Percentiles rank a stretch among this genome's conserved stretches.
These are phyloP conservation scores for Pythium rhizo-oryzae DNA, from an alignment of 352 stramenopile genomes.

Conservation along the genomic window DNA sequence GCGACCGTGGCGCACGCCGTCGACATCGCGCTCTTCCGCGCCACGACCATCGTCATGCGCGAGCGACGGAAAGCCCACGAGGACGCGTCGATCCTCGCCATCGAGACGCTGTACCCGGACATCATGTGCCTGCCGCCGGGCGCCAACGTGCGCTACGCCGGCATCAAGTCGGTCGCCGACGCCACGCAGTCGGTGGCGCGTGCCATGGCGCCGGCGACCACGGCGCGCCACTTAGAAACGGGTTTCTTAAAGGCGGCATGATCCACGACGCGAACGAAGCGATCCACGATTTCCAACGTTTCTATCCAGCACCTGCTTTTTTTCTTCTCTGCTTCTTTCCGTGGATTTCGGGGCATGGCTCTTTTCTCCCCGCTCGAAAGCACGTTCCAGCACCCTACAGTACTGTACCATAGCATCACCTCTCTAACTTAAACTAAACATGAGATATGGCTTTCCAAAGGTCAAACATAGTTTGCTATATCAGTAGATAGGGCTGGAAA, in stretches of 20 bases:
- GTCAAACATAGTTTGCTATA: neutral
- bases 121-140: constrained; percentile 53
- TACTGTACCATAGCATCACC: constrained; percentile 5
- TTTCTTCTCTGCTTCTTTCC: neutral
- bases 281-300: constrained; percentile 1
- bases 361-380: neutral
- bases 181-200: neutral
- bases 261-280: neutral
- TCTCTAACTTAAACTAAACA: constrained; percentile 1
- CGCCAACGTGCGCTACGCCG: constrained; percentile 6
- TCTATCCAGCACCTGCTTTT: neutral
- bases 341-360: neutral
- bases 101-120: constrained; percentile 64
- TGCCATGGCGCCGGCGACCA: neutral
- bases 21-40: constrained; percentile 43
- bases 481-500: neutral
- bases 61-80: constrained; percentile 33
- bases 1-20: constrained; percentile 41
- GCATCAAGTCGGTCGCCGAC: constrained; percentile 1
- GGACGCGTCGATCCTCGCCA: constrained; percentile 56
- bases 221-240: constrained; percentile 23
- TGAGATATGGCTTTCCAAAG: neutral
- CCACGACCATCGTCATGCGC: constrained; percentile 30
- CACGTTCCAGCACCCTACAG: constrained; percentile 2
- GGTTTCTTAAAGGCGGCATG: constrained; percentile 27